Evolutionary conservation across 2,329 filamentous ascomycete genomes (phyloP), one percentile per base, ranked within the genome.

Genomic region (Cladosporium sp.): DNA sequence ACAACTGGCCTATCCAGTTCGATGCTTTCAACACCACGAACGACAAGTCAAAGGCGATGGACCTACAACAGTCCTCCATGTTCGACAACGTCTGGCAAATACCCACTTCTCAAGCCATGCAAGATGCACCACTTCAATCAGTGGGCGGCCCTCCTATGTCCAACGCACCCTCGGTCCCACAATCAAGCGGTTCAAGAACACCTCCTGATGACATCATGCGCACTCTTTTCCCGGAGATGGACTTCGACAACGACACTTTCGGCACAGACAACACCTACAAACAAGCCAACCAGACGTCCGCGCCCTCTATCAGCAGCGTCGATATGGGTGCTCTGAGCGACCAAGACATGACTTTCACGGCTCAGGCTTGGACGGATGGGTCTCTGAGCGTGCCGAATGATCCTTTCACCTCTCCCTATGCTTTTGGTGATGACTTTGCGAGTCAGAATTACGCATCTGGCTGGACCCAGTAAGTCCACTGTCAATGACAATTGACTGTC

Each of bases 141-240:
- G 57, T 70, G n/a, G 65, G 66, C 19, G 37, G 37, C n/a, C 45
- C 45, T 5, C 52, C 52, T 5, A n/a, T 37, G 4, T 47, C 52
- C 34, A 55, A 39, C 22, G 52, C 52, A 20, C 20, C 28, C 19
- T 55, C 52, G 37, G 39, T 55, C 37, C 62, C 65, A 19, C 59
- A 58, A 37, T 65, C 59, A 45, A 67, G 64, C 22, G 52, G 52
- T 9, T 47, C 52, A 39, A 17, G 25, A 37, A 54, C 53, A 12
- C 68, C 68, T 8, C 64, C 61, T 44, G 65, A 69, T 17, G 68
- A 70, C 42, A 56, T 70, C 40, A 64, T 71, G 54, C 62, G 62
- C 39, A 62, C 66, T 48, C 61, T 71, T 4, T 71, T 71, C 55
- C 69, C 69, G n/a, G 69, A 66, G 22, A 65, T 71, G 36, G 68